Evolutionary conservation across 2,329 filamentous ascomycete species (phyloP).

Genomic region (Penicillium brevicompactum): DNA sequence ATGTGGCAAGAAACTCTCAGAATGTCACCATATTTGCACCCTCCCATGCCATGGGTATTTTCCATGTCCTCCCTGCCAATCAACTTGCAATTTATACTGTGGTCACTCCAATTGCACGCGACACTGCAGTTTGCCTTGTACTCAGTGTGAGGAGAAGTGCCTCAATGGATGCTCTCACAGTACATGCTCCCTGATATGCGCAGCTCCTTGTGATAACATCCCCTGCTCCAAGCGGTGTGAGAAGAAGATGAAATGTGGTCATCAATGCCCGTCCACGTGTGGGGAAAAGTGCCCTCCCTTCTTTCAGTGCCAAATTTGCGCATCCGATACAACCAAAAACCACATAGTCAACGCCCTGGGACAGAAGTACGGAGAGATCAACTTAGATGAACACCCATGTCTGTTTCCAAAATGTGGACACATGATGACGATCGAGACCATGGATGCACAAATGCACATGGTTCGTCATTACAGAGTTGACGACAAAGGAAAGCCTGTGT

Average conservation of each 20-base stretch:
- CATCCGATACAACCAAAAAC: conserved; percentile 45
- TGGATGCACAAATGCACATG: conserved; percentile 65
- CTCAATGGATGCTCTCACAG: conserved; percentile 59
- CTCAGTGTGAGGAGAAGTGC: conserved; percentile 61
- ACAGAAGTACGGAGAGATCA: conserved; percentile 57
- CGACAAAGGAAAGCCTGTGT: conserved; percentile 24
- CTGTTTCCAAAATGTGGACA: conserved; percentile 67
- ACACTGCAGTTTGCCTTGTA: conserved; percentile 61
- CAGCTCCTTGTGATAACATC: conserved; percentile 67
- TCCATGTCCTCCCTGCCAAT: conserved; percentile 31
- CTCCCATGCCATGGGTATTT: conserved; percentile 53
- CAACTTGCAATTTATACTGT: conserved; percentile 59
- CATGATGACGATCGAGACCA: conserved; percentile 59
- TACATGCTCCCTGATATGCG: conserved; percentile 59
- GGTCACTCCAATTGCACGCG: conserved; percentile 59
- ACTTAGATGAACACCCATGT: conserved; percentile 62
- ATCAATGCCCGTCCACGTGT: conserved; percentile 67
- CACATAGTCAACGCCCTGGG: conserved; percentile 60
- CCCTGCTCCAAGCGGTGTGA: conserved; percentile 66
- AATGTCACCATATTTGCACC: conserved; percentile 60
- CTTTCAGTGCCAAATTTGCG: conserved; percentile 61
- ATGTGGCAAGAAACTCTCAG: conserved; percentile 55
- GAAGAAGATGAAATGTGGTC: conserved; percentile 57
- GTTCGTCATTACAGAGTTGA: conserved; percentile 32
- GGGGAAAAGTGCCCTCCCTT: conserved; percentile 62